Evolutionary conservation across 1,284 basidiomycete species (phyloP), one percentile per base, ranked within the genome.

Genomic region (Caloboletus firmus): DNA sequence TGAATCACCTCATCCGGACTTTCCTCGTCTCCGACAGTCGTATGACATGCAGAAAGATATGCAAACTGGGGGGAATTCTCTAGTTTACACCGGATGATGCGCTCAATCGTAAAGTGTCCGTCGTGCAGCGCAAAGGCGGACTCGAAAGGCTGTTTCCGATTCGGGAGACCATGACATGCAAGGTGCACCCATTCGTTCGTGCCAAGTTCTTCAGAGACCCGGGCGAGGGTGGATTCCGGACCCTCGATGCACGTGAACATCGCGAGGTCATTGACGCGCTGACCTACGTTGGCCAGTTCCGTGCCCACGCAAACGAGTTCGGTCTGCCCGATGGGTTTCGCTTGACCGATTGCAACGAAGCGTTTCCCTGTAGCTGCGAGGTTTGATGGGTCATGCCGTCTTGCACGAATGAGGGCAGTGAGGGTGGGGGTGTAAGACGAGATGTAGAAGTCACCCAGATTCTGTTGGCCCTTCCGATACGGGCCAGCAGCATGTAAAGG

Each of bases 121-220:
- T 44, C 18, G 12, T 5, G 18, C 5, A 32, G 42, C 18, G 28
- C 9, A 8, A 44, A 20, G 1, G 30, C 24, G 7, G 24, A 35
- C 6, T 34, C 15, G 22, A 50, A 17, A 0, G 47, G 24, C 6
- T 20, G 22, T 34, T 49, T 18, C 8, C 15, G 30, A 5, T 49
- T 50, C 7, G 45, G 22, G 13, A 50, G 22, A 17, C 28, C 30
- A 6, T 22, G 49, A 12, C 32, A 51, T 4, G 26, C 26, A 6
- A 52, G 13, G 35, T 51, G 50, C 1, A 51, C 50, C 34, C 49
- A 53, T 2, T 53, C 28, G 20, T 31, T 42, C 28, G 17, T 31
- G 8, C 17, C 3, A 0, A 31, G 28, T n/a, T 31, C 34, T 31
- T 40, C 49, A 0, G 35, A n/a, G 15, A 40, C 50, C 20, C 28